Evolutionary conservation across 495 filamentous ascomycete genomes (phyloP), one percentile per base, ranked within the genome.

Genomic region (Penicillium soppii): DNA sequence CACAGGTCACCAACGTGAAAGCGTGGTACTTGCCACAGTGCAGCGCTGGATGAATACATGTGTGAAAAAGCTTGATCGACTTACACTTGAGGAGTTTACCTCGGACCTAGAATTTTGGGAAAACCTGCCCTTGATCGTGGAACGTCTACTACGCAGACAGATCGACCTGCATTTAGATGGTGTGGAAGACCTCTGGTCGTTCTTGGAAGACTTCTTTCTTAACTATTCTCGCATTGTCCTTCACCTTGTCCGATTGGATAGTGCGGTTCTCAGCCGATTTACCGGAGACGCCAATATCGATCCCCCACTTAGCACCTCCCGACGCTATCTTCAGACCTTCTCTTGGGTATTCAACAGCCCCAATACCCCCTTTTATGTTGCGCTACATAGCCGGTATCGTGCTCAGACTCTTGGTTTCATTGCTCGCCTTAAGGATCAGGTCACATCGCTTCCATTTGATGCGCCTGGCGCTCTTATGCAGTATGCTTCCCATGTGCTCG

Each of bases 91-190:
- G 17, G 53, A 57, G 9, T 53, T 68, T 7, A 33, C 47, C 3
- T 69, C 80, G 2, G 66, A 82, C 23, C 50, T 56, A 20, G 69
- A 73, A 7, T 81, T 83, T 55, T 85, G 82, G 82, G 73, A 80
- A 21, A 67, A 75, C 9, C 32, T 85, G 6, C 76, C 79, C 2
- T 43, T 26, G 0, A 19, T 82, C 20, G 47, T 77, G 25, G 74
- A 80, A 33, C 54, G 52, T 32, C 42, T 82, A 15, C 52, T 80
- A 38, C 68, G 67, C 50, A 66, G 80, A 65, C 46, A 58, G 27
- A 58, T 63, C 40, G 54, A 63, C 25, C 53, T 74, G 33, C 61
- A 59, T 10, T 54, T 63, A 7, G 60, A 70, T 44, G 60, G 65
- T 43, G 65, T 62, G 9, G 48, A 51, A 7, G 59, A 57, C 4